Percentiles rank a stretch among this genome's conserved stretches.
Conservation (phyloP, 805 yeast species). For the Suhomyces sp. region DNA sequence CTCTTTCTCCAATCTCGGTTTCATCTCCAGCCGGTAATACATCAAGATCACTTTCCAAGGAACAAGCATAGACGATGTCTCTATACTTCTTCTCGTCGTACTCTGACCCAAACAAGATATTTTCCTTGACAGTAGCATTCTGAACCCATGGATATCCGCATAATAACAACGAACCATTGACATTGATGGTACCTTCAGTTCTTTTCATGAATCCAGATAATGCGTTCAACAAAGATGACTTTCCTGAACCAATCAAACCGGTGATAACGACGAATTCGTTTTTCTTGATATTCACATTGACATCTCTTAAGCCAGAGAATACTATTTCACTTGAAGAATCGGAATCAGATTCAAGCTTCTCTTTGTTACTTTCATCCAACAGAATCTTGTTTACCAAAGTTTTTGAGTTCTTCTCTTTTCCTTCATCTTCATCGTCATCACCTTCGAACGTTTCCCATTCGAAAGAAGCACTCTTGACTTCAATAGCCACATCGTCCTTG, state of each 20-base stretch:
- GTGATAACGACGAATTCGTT: conserved; percentile 77
- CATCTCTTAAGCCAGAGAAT: conserved; percentile 48
- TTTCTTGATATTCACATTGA: conserved; percentile 53
- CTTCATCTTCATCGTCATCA: conserved; percentile 16
- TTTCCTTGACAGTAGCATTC: conserved; percentile 73
- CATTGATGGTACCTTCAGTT: conserved; percentile 48
- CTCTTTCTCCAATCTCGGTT: conserved; percentile 84
- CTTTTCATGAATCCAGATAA: conserved; percentile 70
- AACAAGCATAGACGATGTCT: conserved; percentile 61
- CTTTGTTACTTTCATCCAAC: conserved; percentile 16
- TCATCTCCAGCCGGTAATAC: conserved; percentile 71
- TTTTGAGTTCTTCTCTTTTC: conserved; percentile 8
- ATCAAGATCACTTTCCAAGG: conserved; percentile 62
- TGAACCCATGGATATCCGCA: conserved; percentile 82
- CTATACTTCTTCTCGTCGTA: conserved; percentile 52
- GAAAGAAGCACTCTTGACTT: conserved; percentile 54
- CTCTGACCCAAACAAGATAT: conserved; percentile 65
- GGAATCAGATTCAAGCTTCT: conserved; percentile 6
- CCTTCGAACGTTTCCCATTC: conserved; percentile 55
- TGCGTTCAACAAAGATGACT: conserved; percentile 69
- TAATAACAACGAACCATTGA: conserved; percentile 53
- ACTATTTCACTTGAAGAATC: conserved; percentile 5
- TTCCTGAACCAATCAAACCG: conserved; percentile 83
- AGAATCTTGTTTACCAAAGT: not conserved
- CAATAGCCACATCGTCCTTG: conserved; percentile 41